Conservation (phyloP, 176 grass and related monocot species). For the Cymbopogon citratus region DNA sequence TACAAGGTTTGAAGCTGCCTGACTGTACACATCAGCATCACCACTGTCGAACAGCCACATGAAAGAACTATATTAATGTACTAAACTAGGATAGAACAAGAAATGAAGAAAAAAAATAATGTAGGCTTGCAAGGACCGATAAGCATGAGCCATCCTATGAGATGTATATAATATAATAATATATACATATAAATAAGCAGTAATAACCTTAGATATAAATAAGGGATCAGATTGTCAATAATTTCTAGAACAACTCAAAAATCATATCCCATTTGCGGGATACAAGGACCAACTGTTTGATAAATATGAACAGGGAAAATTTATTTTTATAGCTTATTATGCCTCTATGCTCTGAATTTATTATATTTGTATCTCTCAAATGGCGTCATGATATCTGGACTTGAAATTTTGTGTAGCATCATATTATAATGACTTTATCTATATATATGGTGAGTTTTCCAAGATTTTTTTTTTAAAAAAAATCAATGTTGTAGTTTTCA, state of each 20-base stretch:
- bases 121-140: background rate
- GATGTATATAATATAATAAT: background rate
- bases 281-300: background rate
- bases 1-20: slow-evolving; percentile 94
- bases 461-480: background rate
- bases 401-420: background rate
- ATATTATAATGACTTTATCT: background rate
- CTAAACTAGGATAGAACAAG: background rate
- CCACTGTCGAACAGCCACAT: slow-evolving; percentile 23
- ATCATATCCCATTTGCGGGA: background rate
- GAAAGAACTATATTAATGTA: slow-evolving; percentile 2
- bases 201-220: background rate
- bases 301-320: background rate
- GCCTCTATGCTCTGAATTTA: background rate
- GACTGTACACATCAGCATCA: slow-evolving; percentile 75
- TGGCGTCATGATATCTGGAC: background rate
- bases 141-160: background rate
- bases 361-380: background rate
- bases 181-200: no score
- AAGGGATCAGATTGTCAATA: background rate
- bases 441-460: background rate
- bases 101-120: background rate
- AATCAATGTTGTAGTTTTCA: background rate
- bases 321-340: background rate
- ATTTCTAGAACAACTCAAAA: background rate